phyloP scores from a whole-genome alignment of 495 filamentous ascomycete species.

The Aspergillus campestris region DNA sequence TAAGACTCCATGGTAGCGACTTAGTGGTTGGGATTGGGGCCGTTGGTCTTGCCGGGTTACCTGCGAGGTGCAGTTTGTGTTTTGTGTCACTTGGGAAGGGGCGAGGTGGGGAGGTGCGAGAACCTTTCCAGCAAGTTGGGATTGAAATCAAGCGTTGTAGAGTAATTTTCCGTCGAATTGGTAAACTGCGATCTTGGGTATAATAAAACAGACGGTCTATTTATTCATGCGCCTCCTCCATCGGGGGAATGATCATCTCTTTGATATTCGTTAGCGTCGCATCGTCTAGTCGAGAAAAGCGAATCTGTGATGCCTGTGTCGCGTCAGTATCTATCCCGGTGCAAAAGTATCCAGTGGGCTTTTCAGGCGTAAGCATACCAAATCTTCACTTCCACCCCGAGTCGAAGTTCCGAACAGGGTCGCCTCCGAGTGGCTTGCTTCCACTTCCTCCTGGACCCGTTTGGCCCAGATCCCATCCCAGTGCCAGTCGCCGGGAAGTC shows the following conservation, averaged over 20 bases:
- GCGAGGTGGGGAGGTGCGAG: too few relatives aligned
- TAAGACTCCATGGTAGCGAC: background rate
- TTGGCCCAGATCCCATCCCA: constrained; percentile 95
- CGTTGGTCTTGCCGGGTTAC: background rate
- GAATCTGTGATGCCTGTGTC: constrained; percentile 48
- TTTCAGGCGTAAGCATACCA: constrained; percentile 38
- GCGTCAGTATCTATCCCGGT: constrained; percentile 1
- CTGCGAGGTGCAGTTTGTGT: too few relatives aligned
- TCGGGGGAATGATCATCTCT: constrained; percentile 48
- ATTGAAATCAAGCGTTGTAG: too few relatives aligned
- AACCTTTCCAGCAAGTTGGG: too few relatives aligned
- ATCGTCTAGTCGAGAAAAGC: constrained; percentile 58
- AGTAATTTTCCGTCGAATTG: background rate
- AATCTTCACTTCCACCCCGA: constrained; percentile 53
- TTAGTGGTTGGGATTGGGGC: too few relatives aligned
- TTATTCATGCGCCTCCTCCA: constrained; percentile 28
- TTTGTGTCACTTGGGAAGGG: too few relatives aligned
- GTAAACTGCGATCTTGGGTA: constrained; percentile 11
- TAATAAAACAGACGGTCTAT: constrained; percentile 15
- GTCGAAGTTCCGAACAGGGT: constrained; percentile 60
- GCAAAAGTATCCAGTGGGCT: too few relatives aligned
- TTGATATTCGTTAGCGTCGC: constrained; percentile 50
- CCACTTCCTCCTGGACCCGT: constrained; percentile 66
- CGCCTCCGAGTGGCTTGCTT: constrained; percentile 65
- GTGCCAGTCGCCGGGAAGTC: constrained; percentile 77